A percentile compares a stretch with the other conserved stretches of the same genome.
These are phyloP conservation scores for Lonicera japonica DNA, from an alignment of 129 eudicot genomes.

Conservation along the genomic window DNA sequence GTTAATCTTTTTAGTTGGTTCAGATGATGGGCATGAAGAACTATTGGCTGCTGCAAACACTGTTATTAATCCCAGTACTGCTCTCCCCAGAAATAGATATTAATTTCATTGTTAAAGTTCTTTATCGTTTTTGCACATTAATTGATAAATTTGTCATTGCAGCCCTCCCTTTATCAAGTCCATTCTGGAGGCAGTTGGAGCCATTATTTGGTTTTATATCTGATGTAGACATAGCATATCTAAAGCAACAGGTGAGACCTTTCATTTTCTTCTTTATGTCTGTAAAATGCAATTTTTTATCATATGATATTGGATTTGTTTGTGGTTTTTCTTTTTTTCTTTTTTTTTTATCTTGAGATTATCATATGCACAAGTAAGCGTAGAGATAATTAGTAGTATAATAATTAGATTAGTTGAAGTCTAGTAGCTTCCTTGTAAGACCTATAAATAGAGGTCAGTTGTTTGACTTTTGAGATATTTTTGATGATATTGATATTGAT, in stretches of 20 bases:
- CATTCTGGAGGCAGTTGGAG: constrained; percentile 80
- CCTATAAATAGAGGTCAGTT: no score
- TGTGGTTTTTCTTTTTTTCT: not conserved
- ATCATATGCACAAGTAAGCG: no score
- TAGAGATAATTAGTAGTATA: no score
- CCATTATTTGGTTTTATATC: constrained; percentile 58
- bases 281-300: not conserved
- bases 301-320: not conserved
- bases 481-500: no score
- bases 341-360: no score
- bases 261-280: constrained; percentile 7
- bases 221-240: constrained; percentile 42
- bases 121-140: not conserved
- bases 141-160: constrained; percentile 23
- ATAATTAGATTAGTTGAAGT: no score
- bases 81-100: constrained; percentile 7
- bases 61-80: constrained; percentile 55
- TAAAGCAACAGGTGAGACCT: constrained; percentile 56
- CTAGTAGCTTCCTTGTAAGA: no score
- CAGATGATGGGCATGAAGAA: constrained; percentile 82
- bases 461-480: no score
- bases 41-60: constrained; percentile 74
- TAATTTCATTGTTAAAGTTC: not conserved
- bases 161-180: constrained; percentile 55
- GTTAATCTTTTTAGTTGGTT: constrained; percentile 45